A percentile compares a stretch with the other conserved stretches of the same genome.
phyloP scores from a whole-genome alignment of 495 filamentous ascomycete species.

The Neurospora sp. region DNA sequence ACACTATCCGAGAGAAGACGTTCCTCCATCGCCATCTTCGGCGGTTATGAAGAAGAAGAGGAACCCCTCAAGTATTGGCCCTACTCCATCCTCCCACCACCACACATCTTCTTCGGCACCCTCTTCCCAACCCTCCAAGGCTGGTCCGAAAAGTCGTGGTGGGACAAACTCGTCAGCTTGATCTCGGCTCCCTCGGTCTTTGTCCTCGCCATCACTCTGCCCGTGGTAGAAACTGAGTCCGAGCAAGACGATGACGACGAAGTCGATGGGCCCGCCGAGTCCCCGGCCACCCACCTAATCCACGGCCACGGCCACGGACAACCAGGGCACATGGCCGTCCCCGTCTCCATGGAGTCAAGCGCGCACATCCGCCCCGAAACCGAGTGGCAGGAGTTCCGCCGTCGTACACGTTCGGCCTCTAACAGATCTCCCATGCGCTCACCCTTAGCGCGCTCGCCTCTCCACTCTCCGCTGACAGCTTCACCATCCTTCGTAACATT shows the following conservation, averaged over 20 bases:
- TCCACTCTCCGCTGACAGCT: constrained; percentile 4
- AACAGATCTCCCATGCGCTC: not conserved
- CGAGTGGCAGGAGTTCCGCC: constrained; percentile 45
- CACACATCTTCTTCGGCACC: constrained; percentile 57
- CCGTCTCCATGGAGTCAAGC: constrained; percentile 20
- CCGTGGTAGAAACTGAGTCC: constrained; percentile 62
- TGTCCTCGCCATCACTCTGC: constrained; percentile 81
- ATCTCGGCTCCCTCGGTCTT: constrained; percentile 84
- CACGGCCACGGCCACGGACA: constrained; percentile 8
- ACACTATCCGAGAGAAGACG: constrained; percentile 11
- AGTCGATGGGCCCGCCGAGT: constrained; percentile 11
- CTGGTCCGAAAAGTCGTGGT: constrained; percentile 66
- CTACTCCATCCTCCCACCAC: constrained; percentile 57
- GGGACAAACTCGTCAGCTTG: constrained; percentile 68
- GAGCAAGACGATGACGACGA: constrained; percentile 43
- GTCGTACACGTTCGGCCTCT: constrained; percentile 26
- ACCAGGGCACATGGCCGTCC: constrained; percentile 15
- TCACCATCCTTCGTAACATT: constrained; percentile 8
- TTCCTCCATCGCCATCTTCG: constrained; percentile 19
- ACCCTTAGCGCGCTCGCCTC: not conserved
- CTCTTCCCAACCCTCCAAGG: constrained; percentile 80
- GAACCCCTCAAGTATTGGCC: constrained; percentile 61
- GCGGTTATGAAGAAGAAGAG: constrained; percentile 37
- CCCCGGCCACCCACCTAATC: not conserved
- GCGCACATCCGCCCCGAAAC: constrained; percentile 25